phyloP scores from a whole-genome alignment of 176 grass and related monocot species.

The Dactylis glomerata region DNA sequence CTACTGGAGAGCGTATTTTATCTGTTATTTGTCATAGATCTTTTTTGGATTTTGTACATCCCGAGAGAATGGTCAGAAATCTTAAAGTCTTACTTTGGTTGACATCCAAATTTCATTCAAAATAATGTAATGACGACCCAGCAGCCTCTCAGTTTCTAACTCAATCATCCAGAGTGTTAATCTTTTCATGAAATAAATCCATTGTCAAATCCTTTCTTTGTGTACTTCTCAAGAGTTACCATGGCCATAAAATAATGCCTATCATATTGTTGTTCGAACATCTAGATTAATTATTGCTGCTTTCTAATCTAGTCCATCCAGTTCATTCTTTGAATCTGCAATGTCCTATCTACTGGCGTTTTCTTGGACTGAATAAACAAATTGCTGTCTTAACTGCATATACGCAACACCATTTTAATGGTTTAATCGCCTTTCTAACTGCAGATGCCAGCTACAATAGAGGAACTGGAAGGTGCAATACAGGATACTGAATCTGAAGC shows the following conservation, averaged over 20 bases:
- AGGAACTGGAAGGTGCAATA: slow-evolving; percentile 78
- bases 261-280: not conserved
- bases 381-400: not conserved
- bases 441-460: slow-evolving; percentile 80
- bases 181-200: not conserved
- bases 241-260: not conserved
- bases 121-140: not conserved
- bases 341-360: not conserved
- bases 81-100: not conserved
- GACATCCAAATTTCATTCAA: not conserved
- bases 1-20: not conserved
- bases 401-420: not conserved
- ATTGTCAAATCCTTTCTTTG: not conserved
- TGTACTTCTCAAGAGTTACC: not conserved
- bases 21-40: not conserved
- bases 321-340: not conserved
- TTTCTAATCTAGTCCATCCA: not conserved
- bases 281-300: not conserved
- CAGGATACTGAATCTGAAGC: slow-evolving; percentile 89
- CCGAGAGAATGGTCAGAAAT: not conserved
- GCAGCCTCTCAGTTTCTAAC: not conserved
- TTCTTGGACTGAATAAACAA: slow-evolving; percentile 5
- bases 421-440: slow-evolving; percentile 17
- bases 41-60: not conserved
- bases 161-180: not conserved